Evolutionary conservation across 208 protist genomes (phyloP).

Genomic region (Wallacemonas rigidus): DNA sequence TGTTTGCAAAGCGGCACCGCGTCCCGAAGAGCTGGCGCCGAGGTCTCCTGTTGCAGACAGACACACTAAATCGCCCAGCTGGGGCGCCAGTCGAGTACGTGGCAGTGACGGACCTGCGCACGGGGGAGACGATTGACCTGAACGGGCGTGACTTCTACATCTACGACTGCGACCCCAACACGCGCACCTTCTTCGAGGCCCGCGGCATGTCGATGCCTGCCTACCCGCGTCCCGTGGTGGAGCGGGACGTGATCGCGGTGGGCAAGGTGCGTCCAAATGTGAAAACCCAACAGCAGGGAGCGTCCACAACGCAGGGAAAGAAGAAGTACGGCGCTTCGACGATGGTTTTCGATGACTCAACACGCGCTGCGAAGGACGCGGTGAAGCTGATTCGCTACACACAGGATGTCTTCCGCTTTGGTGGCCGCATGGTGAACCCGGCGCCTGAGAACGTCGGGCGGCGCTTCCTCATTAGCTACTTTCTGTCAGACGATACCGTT

Average conservation of each 20-base stretch:
- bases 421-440: constrained; percentile 59
- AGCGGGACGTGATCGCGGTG: constrained; percentile 41
- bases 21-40: constrained; percentile 74
- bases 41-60: constrained; percentile 40
- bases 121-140: constrained; percentile 81
- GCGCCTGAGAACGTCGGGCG: constrained; percentile 63
- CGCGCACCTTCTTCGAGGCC: constrained; percentile 79
- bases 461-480: constrained; percentile 91
- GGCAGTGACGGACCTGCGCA: constrained; percentile 76
- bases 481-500: constrained; percentile 95
- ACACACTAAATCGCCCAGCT: constrained; percentile 73
- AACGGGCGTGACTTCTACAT: constrained; percentile 86
- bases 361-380: constrained; percentile 62
- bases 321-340: constrained; percentile 61
- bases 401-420: constrained; percentile 92
- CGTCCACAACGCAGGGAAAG: neutral
- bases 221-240: constrained; percentile 36
- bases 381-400: constrained; percentile 83
- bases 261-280: constrained; percentile 28
- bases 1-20: constrained; percentile 88
- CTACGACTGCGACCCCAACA: constrained; percentile 95
- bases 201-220: constrained; percentile 43
- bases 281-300: constrained; percentile 13
- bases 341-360: constrained; percentile 71
- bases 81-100: constrained; percentile 47